These are phyloP conservation scores for Kregervanrija delftensis DNA, from an alignment of 805 yeast genomes.

Conservation along the genomic window DNA sequence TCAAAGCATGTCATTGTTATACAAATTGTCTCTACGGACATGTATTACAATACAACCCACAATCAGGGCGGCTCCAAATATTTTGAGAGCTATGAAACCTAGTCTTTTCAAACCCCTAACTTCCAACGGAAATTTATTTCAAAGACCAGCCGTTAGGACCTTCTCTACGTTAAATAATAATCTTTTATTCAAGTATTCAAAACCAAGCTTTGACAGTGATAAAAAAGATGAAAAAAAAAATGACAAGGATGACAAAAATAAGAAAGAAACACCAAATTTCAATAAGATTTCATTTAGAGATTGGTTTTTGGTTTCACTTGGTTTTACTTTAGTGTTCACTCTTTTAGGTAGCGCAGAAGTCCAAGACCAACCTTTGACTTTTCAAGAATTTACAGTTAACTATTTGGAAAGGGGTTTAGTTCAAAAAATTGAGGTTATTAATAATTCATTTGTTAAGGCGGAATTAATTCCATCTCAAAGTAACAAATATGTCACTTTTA, in stretches of 20 bases:
- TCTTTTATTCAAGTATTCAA: slow-evolving; percentile 11
- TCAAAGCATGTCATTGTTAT: too few relatives aligned
- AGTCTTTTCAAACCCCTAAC: too few relatives aligned
- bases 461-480: slow-evolving; percentile 31
- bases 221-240: not conserved
- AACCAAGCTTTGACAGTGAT: slow-evolving; percentile 2
- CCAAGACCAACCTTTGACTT: slow-evolving; percentile 48
- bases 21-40: too few relatives aligned
- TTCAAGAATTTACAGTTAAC: slow-evolving; percentile 82
- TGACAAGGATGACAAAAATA: slow-evolving; percentile 5
- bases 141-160: not conserved
- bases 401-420: slow-evolving; percentile 77
- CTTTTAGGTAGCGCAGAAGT: slow-evolving; percentile 11
- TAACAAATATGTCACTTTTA: slow-evolving; percentile 41
- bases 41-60: too few relatives aligned
- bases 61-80: too few relatives aligned
- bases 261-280: slow-evolving; percentile 9
- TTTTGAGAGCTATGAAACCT: too few relatives aligned
- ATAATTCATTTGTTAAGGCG: slow-evolving; percentile 69
- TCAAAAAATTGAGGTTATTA: slow-evolving; percentile 63
- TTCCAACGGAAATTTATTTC: too few relatives aligned
- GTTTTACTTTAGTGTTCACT: slow-evolving; percentile 17
- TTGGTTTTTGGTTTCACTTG: slow-evolving; percentile 23
- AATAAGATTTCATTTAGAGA: slow-evolving; percentile 14
- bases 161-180: slow-evolving; percentile 14